phyloP scores from a whole-genome alignment of 2,329 filamentous ascomycete genomes.

The Mycosphaerella arachidis region DNA sequence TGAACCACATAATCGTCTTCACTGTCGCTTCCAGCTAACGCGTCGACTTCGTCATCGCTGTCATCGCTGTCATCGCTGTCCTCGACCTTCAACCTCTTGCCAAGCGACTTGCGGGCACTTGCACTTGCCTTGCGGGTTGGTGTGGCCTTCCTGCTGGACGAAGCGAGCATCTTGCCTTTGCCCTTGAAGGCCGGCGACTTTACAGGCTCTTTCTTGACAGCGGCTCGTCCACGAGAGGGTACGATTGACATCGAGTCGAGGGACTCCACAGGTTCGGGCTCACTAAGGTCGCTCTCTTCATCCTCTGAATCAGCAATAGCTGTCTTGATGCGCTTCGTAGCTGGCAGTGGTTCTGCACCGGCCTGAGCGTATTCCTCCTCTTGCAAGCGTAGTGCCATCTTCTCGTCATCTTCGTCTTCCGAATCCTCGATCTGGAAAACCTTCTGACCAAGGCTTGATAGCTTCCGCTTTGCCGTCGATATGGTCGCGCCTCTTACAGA shows the following conservation, averaged over 20 bases:
- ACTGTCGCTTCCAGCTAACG: conserved; percentile 30
- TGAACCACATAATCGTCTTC: conserved; percentile 26
- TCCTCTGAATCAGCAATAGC: conserved; percentile 29
- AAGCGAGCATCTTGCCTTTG: conserved; percentile 13
- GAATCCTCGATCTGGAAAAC: conserved; percentile 25
- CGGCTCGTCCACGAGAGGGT: conserved; percentile 1
- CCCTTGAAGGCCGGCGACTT: conserved; percentile 8
- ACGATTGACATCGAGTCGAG: conserved; percentile 13
- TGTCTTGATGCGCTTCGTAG: conserved; percentile 28
- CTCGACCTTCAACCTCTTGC: conserved; percentile 30
- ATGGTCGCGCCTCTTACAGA: conserved; percentile 32
- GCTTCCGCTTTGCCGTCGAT: conserved; percentile 30
- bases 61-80: conserved; percentile 42
- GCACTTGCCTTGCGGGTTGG: conserved; percentile 21
- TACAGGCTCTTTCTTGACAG: neutral
- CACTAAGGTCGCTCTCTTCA: conserved; percentile 29
- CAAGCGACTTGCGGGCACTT: conserved; percentile 25
- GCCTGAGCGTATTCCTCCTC: conserved; percentile 33
- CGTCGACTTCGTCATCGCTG: conserved; percentile 35
- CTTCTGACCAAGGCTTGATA: conserved; percentile 25
- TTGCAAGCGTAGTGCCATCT: conserved; percentile 32
- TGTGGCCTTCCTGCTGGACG: neutral
- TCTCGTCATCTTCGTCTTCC: conserved; percentile 26
- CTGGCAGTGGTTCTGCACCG: conserved; percentile 11
- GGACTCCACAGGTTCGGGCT: conserved; percentile 26